These are phyloP conservation scores for Coemansia linderi DNA, from an alignment of 371 early-diverging fungal species.

Conservation along the genomic window DNA sequence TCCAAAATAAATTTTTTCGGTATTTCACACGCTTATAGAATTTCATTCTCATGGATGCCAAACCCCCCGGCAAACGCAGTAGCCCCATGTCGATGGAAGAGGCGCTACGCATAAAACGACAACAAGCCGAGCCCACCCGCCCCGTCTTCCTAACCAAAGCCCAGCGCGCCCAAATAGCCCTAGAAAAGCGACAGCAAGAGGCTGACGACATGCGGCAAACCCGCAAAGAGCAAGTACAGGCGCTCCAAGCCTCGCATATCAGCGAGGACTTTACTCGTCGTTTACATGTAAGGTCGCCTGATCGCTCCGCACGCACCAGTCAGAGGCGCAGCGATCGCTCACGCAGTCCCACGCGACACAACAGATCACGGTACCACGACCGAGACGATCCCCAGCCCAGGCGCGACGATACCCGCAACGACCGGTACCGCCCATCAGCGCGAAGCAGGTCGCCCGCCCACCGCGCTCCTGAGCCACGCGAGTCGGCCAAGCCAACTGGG, in stretches of 20 bases:
- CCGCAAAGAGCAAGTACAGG: constrained; percentile 67
- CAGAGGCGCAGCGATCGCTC: constrained; percentile 4
- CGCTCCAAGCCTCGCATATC: constrained; percentile 38
- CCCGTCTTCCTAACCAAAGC: constrained; percentile 83
- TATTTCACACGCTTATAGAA: too few species aligned
- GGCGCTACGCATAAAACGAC: constrained; percentile 33
- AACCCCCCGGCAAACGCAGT: not conserved
- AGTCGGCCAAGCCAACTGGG: constrained; percentile 13
- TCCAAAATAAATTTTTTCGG: not conserved
- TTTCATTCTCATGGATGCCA: not conserved
- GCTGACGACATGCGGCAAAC: constrained; percentile 69
- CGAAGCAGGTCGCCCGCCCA: constrained; percentile 17
- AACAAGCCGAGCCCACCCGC: constrained; percentile 32
- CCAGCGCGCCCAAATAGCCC: constrained; percentile 83
- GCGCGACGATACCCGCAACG: constrained; percentile 6
- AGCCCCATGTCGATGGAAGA: constrained; percentile 54
- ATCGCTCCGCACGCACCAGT: not conserved
- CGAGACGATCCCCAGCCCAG: constrained; percentile 16
- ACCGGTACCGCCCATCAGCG: constrained; percentile 4
- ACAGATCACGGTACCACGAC: constrained; percentile 12
- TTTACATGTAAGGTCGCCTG: not conserved
- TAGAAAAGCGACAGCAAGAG: constrained; percentile 80
- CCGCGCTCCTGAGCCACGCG: not conserved
- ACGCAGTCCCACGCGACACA: constrained; percentile 13
- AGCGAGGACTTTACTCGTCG: constrained; percentile 24